These are phyloP conservation scores for Aethionema arabicum DNA, from an alignment of 345 rosid species.

Conservation along the genomic window DNA sequence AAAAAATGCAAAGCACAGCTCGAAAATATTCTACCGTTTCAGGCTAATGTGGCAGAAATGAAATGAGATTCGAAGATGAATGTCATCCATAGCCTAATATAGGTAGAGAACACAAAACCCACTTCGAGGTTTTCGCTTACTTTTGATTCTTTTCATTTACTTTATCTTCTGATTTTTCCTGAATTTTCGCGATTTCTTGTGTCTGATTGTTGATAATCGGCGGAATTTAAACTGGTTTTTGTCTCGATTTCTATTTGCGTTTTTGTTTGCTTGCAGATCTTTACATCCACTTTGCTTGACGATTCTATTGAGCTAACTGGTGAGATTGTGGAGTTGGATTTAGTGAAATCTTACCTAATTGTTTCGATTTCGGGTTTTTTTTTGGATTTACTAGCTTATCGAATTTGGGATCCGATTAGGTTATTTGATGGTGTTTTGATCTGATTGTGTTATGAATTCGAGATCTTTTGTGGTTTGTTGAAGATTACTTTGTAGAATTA, in stretches of 20 bases:
- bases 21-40: slow-evolving; percentile 24
- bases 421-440: slow-evolving; percentile 15
- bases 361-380: slow-evolving; percentile 17
- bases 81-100: slow-evolving; percentile 18
- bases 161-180: not conserved
- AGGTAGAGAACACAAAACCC: slow-evolving; percentile 3
- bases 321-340: slow-evolving; percentile 12
- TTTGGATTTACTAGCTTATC: not conserved
- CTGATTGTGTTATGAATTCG: slow-evolving; percentile 24
- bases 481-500: slow-evolving; percentile 23
- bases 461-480: not conserved
- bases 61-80: slow-evolving; percentile 1
- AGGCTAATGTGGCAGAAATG: slow-evolving; percentile 20
- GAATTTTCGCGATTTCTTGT: slow-evolving; percentile 1
- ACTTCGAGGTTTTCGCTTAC: not conserved
- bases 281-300: slow-evolving; percentile 23
- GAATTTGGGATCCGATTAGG: slow-evolving; percentile 21
- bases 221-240: slow-evolving; percentile 25
- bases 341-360: not conserved
- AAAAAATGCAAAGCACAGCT: slow-evolving; percentile 26
- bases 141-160: not conserved
- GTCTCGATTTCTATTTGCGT: slow-evolving; percentile 10
- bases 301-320: slow-evolving; percentile 6
- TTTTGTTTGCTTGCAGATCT: slow-evolving; percentile 19
- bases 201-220: slow-evolving; percentile 20